Conservation (phyloP, 352 stramenopile genomes). For the Thraustotheca clavata region DNA sequence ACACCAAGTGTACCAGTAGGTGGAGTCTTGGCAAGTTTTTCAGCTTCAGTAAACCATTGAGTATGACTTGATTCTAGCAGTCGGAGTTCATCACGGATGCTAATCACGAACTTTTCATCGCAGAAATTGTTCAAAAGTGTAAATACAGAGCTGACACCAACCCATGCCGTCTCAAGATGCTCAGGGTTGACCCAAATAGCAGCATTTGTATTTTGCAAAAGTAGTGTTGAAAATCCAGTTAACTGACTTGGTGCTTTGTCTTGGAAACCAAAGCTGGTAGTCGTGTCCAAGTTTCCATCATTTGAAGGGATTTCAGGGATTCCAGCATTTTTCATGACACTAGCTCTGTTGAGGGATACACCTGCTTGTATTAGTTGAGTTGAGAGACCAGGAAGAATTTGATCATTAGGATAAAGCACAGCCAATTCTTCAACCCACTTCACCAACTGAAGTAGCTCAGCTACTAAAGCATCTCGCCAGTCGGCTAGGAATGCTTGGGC, state of each 20-base stretch:
- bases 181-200: background rate
- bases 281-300: constrained; percentile 18
- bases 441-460: constrained; percentile 31
- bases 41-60: background rate
- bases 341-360: background rate
- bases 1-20: background rate
- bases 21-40: background rate
- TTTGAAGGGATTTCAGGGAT: background rate
- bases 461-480: constrained; percentile 50
- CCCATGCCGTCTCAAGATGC: background rate
- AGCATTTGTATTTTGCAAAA: background rate
- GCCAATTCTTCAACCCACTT: constrained; percentile 19
- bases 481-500: constrained; percentile 26
- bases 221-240: constrained; percentile 7
- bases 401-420: background rate
- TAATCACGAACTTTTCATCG: background rate
- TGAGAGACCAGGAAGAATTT: background rate
- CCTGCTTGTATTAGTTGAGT: background rate
- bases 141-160: background rate
- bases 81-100: background rate
- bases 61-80: background rate
- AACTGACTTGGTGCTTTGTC: background rate
- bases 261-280: constrained; percentile 19
- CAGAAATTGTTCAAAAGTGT: background rate
- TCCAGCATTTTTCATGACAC: background rate